Conservation (phyloP, 192 early-diverging fungal genomes). For the Powellomyces hirtus region DNA sequence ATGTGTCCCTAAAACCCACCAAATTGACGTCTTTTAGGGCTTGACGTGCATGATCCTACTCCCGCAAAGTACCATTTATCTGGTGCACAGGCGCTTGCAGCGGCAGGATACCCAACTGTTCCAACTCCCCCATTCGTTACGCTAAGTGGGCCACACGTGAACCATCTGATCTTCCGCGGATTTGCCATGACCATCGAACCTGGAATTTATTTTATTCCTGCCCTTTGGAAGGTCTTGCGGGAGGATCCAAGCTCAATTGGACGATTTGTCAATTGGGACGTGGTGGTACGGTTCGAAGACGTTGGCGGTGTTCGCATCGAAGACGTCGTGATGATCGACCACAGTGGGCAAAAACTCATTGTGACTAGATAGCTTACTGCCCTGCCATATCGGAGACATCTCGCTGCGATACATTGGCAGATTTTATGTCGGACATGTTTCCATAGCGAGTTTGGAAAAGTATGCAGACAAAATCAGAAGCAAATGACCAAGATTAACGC, state of each 20-base stretch:
- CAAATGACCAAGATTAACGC: too few relatives aligned
- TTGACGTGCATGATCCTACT: constrained; percentile 87
- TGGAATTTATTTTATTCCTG: constrained; percentile 89
- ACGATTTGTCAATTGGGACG: constrained; percentile 44
- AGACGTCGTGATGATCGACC: constrained; percentile 45
- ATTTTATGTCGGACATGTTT: too few relatives aligned
- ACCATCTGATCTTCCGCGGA: constrained; percentile 60
- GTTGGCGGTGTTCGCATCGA: constrained; percentile 54
- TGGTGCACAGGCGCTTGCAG: background rate
- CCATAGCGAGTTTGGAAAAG: too few relatives aligned
- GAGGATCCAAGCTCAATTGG: constrained; percentile 3
- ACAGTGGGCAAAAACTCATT: background rate
- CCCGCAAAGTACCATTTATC: constrained; percentile 16
- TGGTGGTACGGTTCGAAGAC: constrained; percentile 27
- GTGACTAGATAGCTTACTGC: background rate
- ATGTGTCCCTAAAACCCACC: too few relatives aligned
- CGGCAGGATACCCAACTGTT: background rate
- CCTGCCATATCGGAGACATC: too few relatives aligned
- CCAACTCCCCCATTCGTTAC: constrained; percentile 3
- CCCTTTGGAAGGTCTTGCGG: constrained; percentile 43
- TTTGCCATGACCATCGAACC: constrained; percentile 89
- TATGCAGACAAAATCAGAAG: too few relatives aligned
- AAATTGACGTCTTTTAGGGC: constrained; percentile 51
- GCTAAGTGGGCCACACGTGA: constrained; percentile 34
- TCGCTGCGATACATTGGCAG: too few relatives aligned